These are phyloP conservation scores for Heterococcus sp. DNA, from an alignment of 108 stramenopile genomes.

Conservation along the genomic window DNA sequence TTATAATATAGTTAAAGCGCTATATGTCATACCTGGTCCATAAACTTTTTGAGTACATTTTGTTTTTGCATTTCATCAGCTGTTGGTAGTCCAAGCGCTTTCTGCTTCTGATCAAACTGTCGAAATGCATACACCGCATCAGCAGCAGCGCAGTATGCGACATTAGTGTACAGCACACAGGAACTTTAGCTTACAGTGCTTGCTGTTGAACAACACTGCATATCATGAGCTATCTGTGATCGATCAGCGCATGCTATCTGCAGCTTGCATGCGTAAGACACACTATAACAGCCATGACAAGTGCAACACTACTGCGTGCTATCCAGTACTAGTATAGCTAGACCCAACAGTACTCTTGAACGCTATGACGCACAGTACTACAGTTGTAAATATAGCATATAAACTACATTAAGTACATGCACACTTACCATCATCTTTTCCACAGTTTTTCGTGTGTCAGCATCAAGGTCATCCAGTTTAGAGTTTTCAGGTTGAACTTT, in stretches of 20 bases:
- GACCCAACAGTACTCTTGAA: neutral
- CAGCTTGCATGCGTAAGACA: neutral
- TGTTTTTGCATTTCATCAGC: slow-evolving; percentile 87
- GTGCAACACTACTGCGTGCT: neutral
- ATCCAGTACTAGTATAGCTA: neutral
- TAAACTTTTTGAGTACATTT: slow-evolving; percentile 89
- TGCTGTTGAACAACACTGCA: neutral
- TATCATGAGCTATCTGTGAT: neutral
- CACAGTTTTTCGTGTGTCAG: slow-evolving; percentile 95
- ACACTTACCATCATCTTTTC: slow-evolving; percentile 94
- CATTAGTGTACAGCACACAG: too few species aligned
- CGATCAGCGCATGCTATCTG: neutral
- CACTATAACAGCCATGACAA: neutral
- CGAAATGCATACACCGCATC: neutral
- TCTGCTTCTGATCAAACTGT: slow-evolving; percentile 94
- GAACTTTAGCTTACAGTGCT: neutral
- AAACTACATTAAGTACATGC: neutral
- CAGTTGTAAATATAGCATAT: neutral
- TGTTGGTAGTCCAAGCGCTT: slow-evolving; percentile 92
- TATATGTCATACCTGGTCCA: slow-evolving; percentile 56
- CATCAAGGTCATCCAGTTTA: slow-evolving; percentile 87
- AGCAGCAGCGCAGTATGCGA: neutral
- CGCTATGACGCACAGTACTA: neutral
- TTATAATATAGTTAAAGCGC: neutral
- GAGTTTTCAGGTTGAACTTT: slow-evolving; percentile 96